Base-by-base conservation (phyloP, 768 basidiomycete species). In the Cantharellus anzutake region DNA sequence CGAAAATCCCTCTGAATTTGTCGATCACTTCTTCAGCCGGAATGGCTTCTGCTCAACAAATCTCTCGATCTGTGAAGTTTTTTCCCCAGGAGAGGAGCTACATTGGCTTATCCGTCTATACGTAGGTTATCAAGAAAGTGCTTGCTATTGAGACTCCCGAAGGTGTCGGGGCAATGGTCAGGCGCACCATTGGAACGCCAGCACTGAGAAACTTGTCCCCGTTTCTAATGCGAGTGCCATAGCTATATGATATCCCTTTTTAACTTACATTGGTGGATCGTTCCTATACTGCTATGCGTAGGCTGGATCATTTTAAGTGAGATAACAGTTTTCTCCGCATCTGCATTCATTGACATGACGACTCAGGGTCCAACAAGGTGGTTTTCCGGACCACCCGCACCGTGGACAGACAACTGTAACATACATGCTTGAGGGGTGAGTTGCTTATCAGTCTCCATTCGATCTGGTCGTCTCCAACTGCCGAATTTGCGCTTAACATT, bases 341-440 rank as follows among this genome's bases (percentile, higher is more conserved):
- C 37, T 34, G 51, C 40, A n/a, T 35, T 60, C 4, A 42, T 51
- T 14, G 60, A 42, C 41, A 35, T 44, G 11, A 20, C 5, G 35
- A 5, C 44, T 7, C 48, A 3, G 5, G n/a, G 7, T 39, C 5
- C 41, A 4, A 14, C 3, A 34, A 51, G 39, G 63, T 52, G 86
- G 87, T 2, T 91, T 94, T 66, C 87, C 89, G 7, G 93, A 96
- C 68, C 92, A 94, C 68, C 90, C 92, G 2, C 92, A 93, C 69
- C 61, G 60, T 16, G 92, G 90, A 2, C 90, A 92, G 69, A 82
- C 83, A 2, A 88, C 84, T 1, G 83, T 87, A 2, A 92, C 91
- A 0, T 94, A 94, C 69, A 84, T 96, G 81, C 74, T 91, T 0
- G 76, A 87, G 72, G 91, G 88, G 79, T 82, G 67, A 40, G 71